Conservation (phyloP, 2,329 filamentous ascomycete species). For the Stachybotrys elegans region DNA sequence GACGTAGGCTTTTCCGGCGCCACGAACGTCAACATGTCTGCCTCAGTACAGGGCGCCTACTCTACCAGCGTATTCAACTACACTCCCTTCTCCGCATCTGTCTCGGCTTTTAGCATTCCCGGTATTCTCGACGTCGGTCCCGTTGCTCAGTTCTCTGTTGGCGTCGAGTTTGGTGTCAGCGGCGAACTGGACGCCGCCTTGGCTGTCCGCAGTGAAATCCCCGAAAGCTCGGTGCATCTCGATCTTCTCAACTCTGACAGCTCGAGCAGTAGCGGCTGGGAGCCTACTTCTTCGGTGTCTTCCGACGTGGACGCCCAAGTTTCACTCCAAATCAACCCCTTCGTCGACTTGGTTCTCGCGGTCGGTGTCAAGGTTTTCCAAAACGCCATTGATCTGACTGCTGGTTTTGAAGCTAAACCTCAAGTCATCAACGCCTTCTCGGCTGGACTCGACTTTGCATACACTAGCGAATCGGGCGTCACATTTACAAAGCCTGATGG, state of each 20-base stretch:
- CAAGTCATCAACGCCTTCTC: not conserved
- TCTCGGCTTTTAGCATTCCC: slow-evolving; percentile 2
- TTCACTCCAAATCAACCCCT: slow-evolving; percentile 3
- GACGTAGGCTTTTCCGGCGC: slow-evolving; percentile 1
- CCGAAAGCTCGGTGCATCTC: not conserved
- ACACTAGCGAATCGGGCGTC: not conserved
- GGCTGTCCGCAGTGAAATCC: not conserved
- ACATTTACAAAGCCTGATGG: not conserved
- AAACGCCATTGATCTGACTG: not conserved
- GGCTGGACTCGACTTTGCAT: not conserved
- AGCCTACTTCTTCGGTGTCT: not conserved
- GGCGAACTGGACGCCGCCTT: not conserved
- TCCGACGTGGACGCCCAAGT: not conserved
- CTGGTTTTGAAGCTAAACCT: not conserved
- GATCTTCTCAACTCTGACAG: slow-evolving; percentile 1
- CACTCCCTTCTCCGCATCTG: not conserved
- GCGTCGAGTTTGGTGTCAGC: slow-evolving; percentile 1
- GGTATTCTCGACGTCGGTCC: slow-evolving; percentile 4
- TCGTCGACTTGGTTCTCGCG: not conserved
- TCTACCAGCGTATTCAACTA: slow-evolving; percentile 2
- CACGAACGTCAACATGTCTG: slow-evolving; percentile 2
- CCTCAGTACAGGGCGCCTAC: not conserved
- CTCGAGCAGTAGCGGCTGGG: slow-evolving; percentile 1
- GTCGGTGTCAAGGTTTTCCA: slow-evolving; percentile 2
- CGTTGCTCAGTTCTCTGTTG: not conserved